Evolutionary conservation across 2,329 filamentous ascomycete species (phyloP).

Genomic region (Hirsutella rhossiliensis): DNA sequence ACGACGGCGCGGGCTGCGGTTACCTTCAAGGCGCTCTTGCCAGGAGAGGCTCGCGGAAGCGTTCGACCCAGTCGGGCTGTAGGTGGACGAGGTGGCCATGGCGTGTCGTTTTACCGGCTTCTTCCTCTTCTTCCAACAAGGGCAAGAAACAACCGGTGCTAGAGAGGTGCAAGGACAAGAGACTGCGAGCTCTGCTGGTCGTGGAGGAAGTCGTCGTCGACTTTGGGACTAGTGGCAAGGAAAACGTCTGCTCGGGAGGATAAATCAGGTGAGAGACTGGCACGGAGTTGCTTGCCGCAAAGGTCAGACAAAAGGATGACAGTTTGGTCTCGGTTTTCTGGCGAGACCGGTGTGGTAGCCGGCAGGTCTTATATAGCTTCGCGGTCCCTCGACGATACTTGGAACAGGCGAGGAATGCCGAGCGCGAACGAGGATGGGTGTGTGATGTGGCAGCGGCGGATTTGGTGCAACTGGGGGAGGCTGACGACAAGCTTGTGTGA

Average conservation of each 20-base stretch:
- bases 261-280: slow-evolving; percentile 2
- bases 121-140: background rate
- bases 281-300: background rate
- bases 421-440: background rate
- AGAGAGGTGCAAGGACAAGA: background rate
- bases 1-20: background rate
- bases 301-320: slow-evolving; percentile 1
- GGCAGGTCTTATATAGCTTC: slow-evolving; percentile 6
- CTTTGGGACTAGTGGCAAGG: background rate
- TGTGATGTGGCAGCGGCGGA: slow-evolving; percentile 6
- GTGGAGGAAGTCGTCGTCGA: background rate
- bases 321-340: slow-evolving; percentile 4
- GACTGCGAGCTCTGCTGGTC: background rate
- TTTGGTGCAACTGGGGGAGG: slow-evolving; percentile 5
- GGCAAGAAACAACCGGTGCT: too few relatives aligned
- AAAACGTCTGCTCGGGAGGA: background rate
- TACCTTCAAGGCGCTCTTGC: slow-evolving; percentile 48
- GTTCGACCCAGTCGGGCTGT: slow-evolving; percentile 10
- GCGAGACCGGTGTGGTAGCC: background rate
- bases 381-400: background rate
- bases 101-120: background rate
- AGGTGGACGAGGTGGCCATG: slow-evolving; percentile 14
- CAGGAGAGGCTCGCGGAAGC: slow-evolving; percentile 22
- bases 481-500: slow-evolving; percentile 2
- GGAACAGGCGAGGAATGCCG: slow-evolving; percentile 5